A percentile compares a stretch with the other conserved stretches of the same genome.
These are phyloP conservation scores for Lumnitzera littorea DNA, from an alignment of 345 rosid genomes.

Conservation along the genomic window DNA sequence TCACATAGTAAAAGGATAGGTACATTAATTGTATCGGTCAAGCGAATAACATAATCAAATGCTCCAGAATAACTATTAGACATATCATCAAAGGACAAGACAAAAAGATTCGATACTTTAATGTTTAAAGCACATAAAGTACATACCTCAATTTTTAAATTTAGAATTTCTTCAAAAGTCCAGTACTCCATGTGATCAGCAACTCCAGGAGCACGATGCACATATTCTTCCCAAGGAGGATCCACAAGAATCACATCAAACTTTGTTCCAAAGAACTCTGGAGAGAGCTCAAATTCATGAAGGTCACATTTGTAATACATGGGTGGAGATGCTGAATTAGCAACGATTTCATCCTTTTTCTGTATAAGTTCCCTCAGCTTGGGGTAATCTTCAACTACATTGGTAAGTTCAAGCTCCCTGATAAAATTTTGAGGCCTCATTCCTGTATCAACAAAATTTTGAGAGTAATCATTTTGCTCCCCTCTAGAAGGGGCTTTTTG, in stretches of 20 bases:
- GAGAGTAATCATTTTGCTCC: slow-evolving; percentile 99
- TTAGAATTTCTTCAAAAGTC: slow-evolving; percentile 91
- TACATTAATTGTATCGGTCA: too few species aligned
- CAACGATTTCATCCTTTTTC: slow-evolving; percentile 96
- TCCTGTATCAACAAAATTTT: slow-evolving; percentile 98
- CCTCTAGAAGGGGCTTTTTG: slow-evolving; percentile 97
- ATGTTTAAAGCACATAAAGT: slow-evolving; percentile 8
- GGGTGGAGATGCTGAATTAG: slow-evolving; percentile 86
- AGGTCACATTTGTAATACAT: slow-evolving; percentile 82
- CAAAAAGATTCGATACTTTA: neutral
- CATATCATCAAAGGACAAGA: too few species aligned
- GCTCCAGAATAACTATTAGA: neutral
- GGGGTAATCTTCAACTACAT: slow-evolving; percentile 95
- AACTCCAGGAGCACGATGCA: slow-evolving; percentile 98
- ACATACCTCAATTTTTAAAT: slow-evolving; percentile 89
- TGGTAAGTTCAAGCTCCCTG: slow-evolving; percentile 94
- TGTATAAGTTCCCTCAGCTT: slow-evolving; percentile 98
- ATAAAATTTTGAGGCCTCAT: slow-evolving; percentile 98
- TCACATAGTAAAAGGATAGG: too few species aligned
- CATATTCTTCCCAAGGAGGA: slow-evolving; percentile 99
- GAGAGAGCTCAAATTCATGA: slow-evolving; percentile 78
- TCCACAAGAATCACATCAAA: slow-evolving; percentile 97
- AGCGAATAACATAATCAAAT: too few species aligned
- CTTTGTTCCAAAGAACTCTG: slow-evolving; percentile 91
- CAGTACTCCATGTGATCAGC: slow-evolving; percentile 97